Base-by-base conservation (phyloP, 176 grass and related monocot species). In the Pontederia crassipes region DNA sequence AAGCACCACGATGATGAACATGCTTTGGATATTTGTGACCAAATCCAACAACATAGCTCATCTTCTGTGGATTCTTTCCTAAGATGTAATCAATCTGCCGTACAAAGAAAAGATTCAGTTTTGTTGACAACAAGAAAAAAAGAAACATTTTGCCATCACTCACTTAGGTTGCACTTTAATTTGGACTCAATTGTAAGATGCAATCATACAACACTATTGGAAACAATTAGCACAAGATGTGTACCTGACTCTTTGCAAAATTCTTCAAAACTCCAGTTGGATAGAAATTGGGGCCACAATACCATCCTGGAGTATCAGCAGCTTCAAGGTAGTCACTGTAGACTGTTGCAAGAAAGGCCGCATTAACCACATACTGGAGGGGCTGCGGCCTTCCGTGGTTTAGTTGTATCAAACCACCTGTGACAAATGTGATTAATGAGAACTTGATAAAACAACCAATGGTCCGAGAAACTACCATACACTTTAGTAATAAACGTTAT, bases 251-350 rank as follows among this genome's bases (percentile, higher is more conserved):
- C 24, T 8, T 10, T 2, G 64, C 64, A 32, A 66, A 66, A 29
- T 66, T 24, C 11, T 49, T 47, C 11, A 66, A 48, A 9, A 28
- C 48, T 8, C 11, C 26, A 0, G 64, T 52, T n/a, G 64, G 15
- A 49, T 52, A 66, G 47, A 66, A 66, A 18, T 66, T 53, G 48
- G 64, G 64, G 28, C 64, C 64, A 53, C 64, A 66, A 29, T 66
- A 66, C 64, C 64, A 66, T 32, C 64, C 64, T 52, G 64, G 64
- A 52, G 64, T 32, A 66, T 66, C 64, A 2, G 64, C 64, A 28
- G 64, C 49, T 52, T 66, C 64, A 32, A 66, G 64, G 28, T 66
- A 66, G 48, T 66, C 64, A 53, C 64, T 17, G 20, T 52, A 66
- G 4, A 66, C 17, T 52, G 64, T 9, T 32, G 64, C 49, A 16